phyloP scores from a whole-genome alignment of 495 filamentous ascomycete species.

The Daldinia decipiens region DNA sequence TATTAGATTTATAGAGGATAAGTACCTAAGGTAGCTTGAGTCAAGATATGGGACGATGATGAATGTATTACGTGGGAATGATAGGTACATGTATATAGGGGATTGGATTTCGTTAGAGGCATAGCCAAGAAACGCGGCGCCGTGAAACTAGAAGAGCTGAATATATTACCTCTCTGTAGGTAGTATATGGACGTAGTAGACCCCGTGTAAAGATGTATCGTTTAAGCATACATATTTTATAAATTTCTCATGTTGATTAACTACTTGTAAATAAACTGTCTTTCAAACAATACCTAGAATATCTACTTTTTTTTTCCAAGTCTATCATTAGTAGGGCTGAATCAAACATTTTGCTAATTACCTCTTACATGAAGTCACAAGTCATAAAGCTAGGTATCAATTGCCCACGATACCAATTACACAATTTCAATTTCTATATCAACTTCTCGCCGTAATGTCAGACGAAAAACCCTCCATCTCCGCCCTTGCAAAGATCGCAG shows the following conservation, averaged over 20 bases:
- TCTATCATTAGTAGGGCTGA: no score
- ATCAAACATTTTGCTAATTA: no score
- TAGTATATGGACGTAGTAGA: not conserved
- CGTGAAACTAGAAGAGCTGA: not conserved
- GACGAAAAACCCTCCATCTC: not conserved
- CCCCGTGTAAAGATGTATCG: not conserved
- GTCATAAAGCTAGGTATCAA: no score
- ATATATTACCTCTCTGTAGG: not conserved
- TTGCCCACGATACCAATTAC: no score
- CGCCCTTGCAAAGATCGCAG: not conserved
- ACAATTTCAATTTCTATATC: no score
- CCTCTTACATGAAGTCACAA: no score
- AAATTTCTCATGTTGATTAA: not conserved
- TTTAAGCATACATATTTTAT: not conserved
- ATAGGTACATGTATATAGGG: not conserved
- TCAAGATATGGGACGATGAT: conserved; percentile 28
- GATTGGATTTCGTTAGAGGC: not conserved
- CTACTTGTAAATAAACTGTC: not conserved
- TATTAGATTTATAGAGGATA: not conserved
- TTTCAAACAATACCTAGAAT: no score
- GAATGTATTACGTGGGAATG: conserved; percentile 19
- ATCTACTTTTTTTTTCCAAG: no score
- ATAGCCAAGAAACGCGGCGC: not conserved
- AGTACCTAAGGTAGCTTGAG: not conserved
- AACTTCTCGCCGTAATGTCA: not conserved